Base-by-base conservation (phyloP, 179 eudicot species). In the Silene vulgaris region DNA sequence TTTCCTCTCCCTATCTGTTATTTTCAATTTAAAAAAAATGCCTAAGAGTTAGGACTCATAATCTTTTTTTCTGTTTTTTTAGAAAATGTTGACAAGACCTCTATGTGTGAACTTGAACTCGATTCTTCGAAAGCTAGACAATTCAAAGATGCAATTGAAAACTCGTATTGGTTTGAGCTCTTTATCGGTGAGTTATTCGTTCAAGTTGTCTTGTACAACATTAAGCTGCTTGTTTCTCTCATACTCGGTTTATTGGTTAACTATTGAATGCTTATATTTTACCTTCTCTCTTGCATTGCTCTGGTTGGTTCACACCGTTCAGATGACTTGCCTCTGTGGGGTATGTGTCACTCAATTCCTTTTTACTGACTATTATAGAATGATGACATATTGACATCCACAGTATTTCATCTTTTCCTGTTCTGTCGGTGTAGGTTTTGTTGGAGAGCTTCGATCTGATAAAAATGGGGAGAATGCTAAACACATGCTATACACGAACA, bases 291-390 rank as follows among this genome's bases (percentile, higher is more conserved):
- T 77, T 77, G 89, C 45, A 9, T 56, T 54, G 45, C 45, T 16
- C 26, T 71, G 45, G 64, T 60, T 74, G 76, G 82, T 70, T 35
- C 35, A 75, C 77, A 48, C 69, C 72, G 74, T 74, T 80, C 92
- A 93, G 98, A 93, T 81, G 98, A 93, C 81, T 86, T 91, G 72
- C 97, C 98, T 26, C 76, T 93, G 59, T 93, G 98, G 98, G 98
- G 98, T 93, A 93, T 65, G 97, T 66, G 64, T 70, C 48, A n/a
- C 66, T 37, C 23, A 12, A 20, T 32, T 9, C 60, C 29, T 50
- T 40, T 63, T 65, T 3, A 17, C 35, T 43, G 16, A 26, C 16
- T 4, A n/a, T 26, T 54, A 26, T 43, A 29, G 26, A 54, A 71
- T 26, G 13, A 52, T 43, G 3, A 19, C 19, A 71, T 26, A 13